Conservation (phyloP, 257 asterid genomes). For the Lantana camara region DNA sequence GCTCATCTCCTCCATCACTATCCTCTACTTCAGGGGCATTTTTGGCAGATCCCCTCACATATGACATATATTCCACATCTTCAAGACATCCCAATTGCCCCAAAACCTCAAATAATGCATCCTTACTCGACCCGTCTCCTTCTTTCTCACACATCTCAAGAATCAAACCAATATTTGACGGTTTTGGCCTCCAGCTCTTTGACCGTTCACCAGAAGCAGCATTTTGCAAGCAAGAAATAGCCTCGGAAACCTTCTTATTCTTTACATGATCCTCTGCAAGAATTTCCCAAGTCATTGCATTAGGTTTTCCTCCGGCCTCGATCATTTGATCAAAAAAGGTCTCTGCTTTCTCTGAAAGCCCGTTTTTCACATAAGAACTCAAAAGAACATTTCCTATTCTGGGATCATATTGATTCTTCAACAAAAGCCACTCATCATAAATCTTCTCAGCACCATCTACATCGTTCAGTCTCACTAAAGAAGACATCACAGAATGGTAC, state of each 20-base stretch:
- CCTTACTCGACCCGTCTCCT: slow-evolving; percentile 49
- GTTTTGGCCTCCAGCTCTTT: slow-evolving; percentile 77
- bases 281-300: slow-evolving; percentile 84
- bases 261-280: slow-evolving; percentile 70
- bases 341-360: slow-evolving; percentile 52
- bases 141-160: slow-evolving; percentile 60
- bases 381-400: slow-evolving; percentile 75
- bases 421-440: slow-evolving; percentile 78
- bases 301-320: slow-evolving; percentile 73
- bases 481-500: slow-evolving; percentile 66
- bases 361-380: slow-evolving; percentile 62
- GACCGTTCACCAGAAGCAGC: slow-evolving; percentile 64
- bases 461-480: slow-evolving; percentile 66
- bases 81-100: slow-evolving; percentile 61
- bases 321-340: slow-evolving; percentile 66
- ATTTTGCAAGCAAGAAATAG: slow-evolving; percentile 69
- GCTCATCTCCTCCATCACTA: slow-evolving; percentile 37
- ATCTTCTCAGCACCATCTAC: slow-evolving; percentile 73
- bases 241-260: slow-evolving; percentile 56
- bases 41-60: slow-evolving; percentile 28
- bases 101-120: slow-evolving; percentile 52
- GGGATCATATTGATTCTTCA: slow-evolving; percentile 58
- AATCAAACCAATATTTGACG: slow-evolving; percentile 46
- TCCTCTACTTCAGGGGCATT: slow-evolving; percentile 30
- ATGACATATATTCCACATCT: slow-evolving; percentile 54